Evolutionary conservation across 768 basidiomycete genomes (phyloP).

Genomic region (Amanita fuliginea): DNA sequence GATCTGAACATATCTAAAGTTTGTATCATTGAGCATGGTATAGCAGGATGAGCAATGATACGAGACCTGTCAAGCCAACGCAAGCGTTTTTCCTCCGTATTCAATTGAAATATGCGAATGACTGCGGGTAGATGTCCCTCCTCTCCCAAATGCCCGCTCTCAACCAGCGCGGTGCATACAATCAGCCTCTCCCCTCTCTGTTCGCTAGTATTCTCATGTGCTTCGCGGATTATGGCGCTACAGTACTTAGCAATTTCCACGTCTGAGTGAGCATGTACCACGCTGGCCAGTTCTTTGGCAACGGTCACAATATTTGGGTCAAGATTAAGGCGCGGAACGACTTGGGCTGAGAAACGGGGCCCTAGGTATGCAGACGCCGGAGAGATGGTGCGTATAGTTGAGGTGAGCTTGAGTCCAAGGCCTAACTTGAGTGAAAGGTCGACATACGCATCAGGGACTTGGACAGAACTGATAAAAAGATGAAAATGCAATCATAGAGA

Average conservation of each 20-base stretch:
- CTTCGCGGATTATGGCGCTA: constrained; percentile 40
- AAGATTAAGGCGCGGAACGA: constrained; percentile 38
- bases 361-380: constrained; percentile 46
- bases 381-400: constrained; percentile 48
- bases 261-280: constrained; percentile 35
- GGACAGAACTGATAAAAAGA: constrained; percentile 31
- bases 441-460: constrained; percentile 33
- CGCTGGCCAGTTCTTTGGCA: constrained; percentile 43
- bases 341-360: constrained; percentile 41
- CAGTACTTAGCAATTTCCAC: constrained; percentile 45
- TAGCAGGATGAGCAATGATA: constrained; percentile 4
- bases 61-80: constrained; percentile 38
- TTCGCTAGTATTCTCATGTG: constrained; percentile 36
- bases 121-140: constrained; percentile 35
- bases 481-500: neutral
- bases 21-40: constrained; percentile 1
- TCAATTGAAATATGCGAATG: constrained; percentile 37
- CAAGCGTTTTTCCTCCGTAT: constrained; percentile 37
- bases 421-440: constrained; percentile 43
- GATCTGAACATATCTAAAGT: constrained; percentile 32
- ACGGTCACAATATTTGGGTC: constrained; percentile 40
- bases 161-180: constrained; percentile 46
- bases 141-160: constrained; percentile 37
- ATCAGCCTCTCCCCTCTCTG: constrained; percentile 39
- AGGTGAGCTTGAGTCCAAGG: constrained; percentile 46